Percentiles rank a stretch among this genome's conserved stretches.
These are phyloP conservation scores for Aschersonia sp. DNA, from an alignment of 2,329 filamentous ascomycete genomes.

Conservation along the genomic window DNA sequence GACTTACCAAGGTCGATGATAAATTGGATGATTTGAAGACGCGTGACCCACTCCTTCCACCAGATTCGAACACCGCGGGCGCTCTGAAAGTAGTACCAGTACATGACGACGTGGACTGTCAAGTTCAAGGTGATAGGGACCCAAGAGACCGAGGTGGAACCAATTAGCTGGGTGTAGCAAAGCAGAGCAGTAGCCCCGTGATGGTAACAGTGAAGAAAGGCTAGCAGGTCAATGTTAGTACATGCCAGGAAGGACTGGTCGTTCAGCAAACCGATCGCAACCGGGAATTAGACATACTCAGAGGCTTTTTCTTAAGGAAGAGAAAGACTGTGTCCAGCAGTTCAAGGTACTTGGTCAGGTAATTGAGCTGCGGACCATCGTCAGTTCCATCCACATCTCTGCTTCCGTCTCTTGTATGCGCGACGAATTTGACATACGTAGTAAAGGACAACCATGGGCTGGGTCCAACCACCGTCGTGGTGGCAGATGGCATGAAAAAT, in stretches of 20 bases:
- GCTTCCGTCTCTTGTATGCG: neutral
- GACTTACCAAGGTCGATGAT: slow-evolving; percentile 83
- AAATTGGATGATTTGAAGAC: slow-evolving; percentile 94
- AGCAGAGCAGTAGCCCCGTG: slow-evolving; percentile 92
- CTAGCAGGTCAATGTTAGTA: slow-evolving; percentile 16
- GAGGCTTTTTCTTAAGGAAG: slow-evolving; percentile 98
- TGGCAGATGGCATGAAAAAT: slow-evolving; percentile 85
- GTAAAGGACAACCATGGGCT: slow-evolving; percentile 85
- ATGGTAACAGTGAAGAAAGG: slow-evolving; percentile 98
- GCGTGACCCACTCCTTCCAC: slow-evolving; percentile 99
- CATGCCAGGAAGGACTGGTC: slow-evolving; percentile 7
- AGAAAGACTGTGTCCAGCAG: slow-evolving; percentile 91
- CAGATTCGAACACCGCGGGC: slow-evolving; percentile 89
- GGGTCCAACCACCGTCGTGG: slow-evolving; percentile 74
- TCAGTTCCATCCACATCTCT: no score
- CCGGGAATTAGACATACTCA: slow-evolving; percentile 32
- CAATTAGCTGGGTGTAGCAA: slow-evolving; percentile 94
- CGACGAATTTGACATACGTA: slow-evolving; percentile 50
- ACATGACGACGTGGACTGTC: slow-evolving; percentile 94
- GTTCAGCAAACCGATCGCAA: slow-evolving; percentile 9
- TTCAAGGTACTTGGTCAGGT: slow-evolving; percentile 95
- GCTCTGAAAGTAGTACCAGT: slow-evolving; percentile 99
- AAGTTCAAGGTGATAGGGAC: slow-evolving; percentile 87
- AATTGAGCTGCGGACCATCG: slow-evolving; percentile 62
- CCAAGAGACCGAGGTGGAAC: slow-evolving; percentile 88